These are phyloP conservation scores for Fusarium guadeloupense DNA, from an alignment of 2,329 filamentous ascomycete genomes.

Conservation along the genomic window DNA sequence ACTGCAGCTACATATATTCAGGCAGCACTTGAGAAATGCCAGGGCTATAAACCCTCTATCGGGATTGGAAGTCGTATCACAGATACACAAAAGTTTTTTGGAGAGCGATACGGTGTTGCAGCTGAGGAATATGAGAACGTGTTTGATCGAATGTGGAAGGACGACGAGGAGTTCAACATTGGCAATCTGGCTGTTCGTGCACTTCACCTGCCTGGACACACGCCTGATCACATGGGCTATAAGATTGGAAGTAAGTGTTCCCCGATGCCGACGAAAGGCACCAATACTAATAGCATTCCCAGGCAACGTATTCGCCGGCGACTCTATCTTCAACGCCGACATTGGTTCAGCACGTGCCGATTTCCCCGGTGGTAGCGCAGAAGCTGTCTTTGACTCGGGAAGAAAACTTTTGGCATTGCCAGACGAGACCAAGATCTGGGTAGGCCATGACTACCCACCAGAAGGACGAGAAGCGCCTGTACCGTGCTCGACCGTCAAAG, in stretches of 20 bases:
- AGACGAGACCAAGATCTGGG: conserved; percentile 59
- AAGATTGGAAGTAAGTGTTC: conserved; percentile 54
- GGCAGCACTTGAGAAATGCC: conserved; percentile 48
- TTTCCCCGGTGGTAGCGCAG: conserved; percentile 62
- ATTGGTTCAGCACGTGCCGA: conserved; percentile 64
- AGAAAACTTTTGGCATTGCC: conserved; percentile 55
- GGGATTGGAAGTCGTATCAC: conserved; percentile 65
- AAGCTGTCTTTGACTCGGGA: conserved; percentile 55
- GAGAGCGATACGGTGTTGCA: conserved; percentile 57
- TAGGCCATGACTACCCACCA: conserved; percentile 64
- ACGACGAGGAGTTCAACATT: conserved; percentile 63
- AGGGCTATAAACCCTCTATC: conserved; percentile 53
- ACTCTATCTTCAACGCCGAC: conserved; percentile 62
- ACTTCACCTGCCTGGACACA: conserved; percentile 68
- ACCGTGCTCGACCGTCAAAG: conserved; percentile 55
- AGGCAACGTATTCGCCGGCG: conserved; percentile 61
- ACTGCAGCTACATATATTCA: conserved; percentile 69
- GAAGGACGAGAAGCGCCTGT: conserved; percentile 46
- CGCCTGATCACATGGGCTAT: conserved; percentile 69
- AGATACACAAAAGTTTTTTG: conserved; percentile 61
- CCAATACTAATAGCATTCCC: no score
- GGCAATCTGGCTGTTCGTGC: conserved; percentile 57
- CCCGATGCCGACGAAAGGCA: no score
- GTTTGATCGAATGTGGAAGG: conserved; percentile 64
- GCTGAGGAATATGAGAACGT: conserved; percentile 53